Conservation (phyloP, 352 stramenopile species). For the Phytophthora pseudosyringae region DNA sequence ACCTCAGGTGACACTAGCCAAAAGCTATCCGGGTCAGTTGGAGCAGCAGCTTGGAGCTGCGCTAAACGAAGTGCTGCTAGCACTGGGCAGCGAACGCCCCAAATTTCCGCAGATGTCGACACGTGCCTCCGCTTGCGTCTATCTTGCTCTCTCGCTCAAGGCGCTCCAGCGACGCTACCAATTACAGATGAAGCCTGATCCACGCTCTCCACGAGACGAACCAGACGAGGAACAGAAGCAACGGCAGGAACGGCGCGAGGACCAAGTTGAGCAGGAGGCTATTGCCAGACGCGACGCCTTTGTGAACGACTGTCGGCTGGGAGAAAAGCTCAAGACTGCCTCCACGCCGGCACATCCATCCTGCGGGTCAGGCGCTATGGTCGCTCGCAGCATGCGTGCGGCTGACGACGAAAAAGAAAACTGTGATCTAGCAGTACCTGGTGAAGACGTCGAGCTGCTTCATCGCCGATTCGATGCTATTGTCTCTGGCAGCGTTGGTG, state of each 20-base stretch:
- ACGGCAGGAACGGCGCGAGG: constrained; percentile 23
- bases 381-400: constrained; percentile 52
- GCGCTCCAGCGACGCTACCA: constrained; percentile 32
- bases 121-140: constrained; percentile 55
- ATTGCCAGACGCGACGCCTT: constrained; percentile 41
- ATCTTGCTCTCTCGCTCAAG: constrained; percentile 68
- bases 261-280: constrained; percentile 33
- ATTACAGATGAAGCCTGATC: constrained; percentile 22
- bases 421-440: neutral
- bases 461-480: constrained; percentile 51
- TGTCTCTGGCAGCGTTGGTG: constrained; percentile 22
- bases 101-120: constrained; percentile 61
- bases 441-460: constrained; percentile 35
- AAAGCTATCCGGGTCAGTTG: constrained; percentile 60
- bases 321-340: constrained; percentile 48
- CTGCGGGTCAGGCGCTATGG: constrained; percentile 58
- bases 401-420: constrained; percentile 18
- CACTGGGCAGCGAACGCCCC: constrained; percentile 55
- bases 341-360: constrained; percentile 48
- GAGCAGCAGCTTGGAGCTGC: constrained; percentile 68
- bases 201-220: constrained; percentile 24
- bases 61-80: constrained; percentile 67
- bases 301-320: constrained; percentile 60
- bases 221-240: constrained; percentile 32
- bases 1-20: constrained; percentile 55